These are phyloP conservation scores for Annona squamosa DNA, from an alignment of 164 flowering plant species.

Conservation along the genomic window DNA sequence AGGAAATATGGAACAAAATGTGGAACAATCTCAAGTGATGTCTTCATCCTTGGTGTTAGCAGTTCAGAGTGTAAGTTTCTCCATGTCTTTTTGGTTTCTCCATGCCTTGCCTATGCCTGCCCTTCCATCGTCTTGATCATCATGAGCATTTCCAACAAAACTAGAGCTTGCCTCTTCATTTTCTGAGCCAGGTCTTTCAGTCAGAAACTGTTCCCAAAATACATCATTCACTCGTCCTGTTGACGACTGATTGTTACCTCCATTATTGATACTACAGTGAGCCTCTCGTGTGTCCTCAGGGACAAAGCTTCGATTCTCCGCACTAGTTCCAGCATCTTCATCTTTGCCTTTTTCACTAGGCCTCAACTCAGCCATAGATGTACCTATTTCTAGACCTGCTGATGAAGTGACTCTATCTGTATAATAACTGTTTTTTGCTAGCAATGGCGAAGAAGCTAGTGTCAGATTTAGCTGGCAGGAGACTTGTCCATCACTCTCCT, in stretches of 20 bases:
- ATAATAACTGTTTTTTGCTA: slow-evolving; percentile 21
- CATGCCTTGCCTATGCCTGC: slow-evolving; percentile 33
- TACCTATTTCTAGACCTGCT: slow-evolving; percentile 23
- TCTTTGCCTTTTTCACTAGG: slow-evolving; percentile 27
- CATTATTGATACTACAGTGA: slow-evolving; percentile 4
- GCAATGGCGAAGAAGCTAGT: slow-evolving; percentile 69
- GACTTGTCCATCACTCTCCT: slow-evolving; percentile 52
- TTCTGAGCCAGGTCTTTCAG: slow-evolving; percentile 90
- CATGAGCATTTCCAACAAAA: slow-evolving; percentile 31
- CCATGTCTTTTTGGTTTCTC: slow-evolving; percentile 38
- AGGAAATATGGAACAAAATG: neutral
- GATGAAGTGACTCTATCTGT: slow-evolving; percentile 19
- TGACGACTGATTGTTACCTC: slow-evolving; percentile 22
- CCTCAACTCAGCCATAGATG: slow-evolving; percentile 25
- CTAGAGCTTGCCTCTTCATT: slow-evolving; percentile 80
- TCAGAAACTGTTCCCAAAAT: slow-evolving; percentile 92
- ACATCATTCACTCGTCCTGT: slow-evolving; percentile 68
- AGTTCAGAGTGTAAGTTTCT: slow-evolving; percentile 55
- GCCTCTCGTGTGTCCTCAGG: slow-evolving; percentile 28
- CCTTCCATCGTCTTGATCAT: slow-evolving; percentile 54
- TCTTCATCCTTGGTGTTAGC: neutral
- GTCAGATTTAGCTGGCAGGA: slow-evolving; percentile 77
- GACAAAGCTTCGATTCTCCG: slow-evolving; percentile 14
- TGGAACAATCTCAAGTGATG: neutral
- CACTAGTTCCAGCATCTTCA: slow-evolving; percentile 17